Evolutionary conservation across 352 stramenopile genomes (phyloP), one percentile per base, ranked within the genome.

Genomic region (Peronosclerospora sorghi): DNA sequence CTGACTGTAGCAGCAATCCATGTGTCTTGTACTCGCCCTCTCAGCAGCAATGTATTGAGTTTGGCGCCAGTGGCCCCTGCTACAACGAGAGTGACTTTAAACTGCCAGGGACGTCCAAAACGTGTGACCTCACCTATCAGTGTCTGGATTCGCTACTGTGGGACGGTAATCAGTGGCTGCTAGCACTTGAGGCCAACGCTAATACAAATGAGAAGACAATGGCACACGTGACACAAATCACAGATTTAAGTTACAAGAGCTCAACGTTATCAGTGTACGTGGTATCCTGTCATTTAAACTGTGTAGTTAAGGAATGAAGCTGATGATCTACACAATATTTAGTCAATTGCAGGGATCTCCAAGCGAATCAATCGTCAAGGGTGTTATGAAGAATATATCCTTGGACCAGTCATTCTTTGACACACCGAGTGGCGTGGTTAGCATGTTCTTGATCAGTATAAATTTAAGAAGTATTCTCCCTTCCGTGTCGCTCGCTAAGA

Each of bases 341-440:
- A 65, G 63, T 34, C 52, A 72, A 56, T 37, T 78, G 6, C 44
- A 60, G 21, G 66, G 62, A 27, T 24, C 56, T 0, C 41, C 46
- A 0, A 65, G 43, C 6, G 39, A 50, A 13, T 51, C 56, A 2
- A 63, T 51, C 2, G 32, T 41, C 8, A 79, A 79, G 39, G 50
- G 35, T 23, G 39, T 54, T 3, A 48, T 82, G 14, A 69, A 78
- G 59, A 59, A 79, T 17, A 51, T 83, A 10, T 30, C 37, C 13
- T 45, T 81, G 13, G 71, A 83, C 40, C 53, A 71, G 43, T 61
- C 34, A 0, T 78, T 86, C 45, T 80, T 86, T 38, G 44, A 61
- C 34, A 81, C 65, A 7, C 69, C 65, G 8, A 42, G 38, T 9
- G 8, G 23, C 9, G 44, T 59, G 4, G 36, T 48, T 8, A 75